A percentile compares a stretch with the other conserved stretches of the same genome.
Conservation (phyloP, 2,329 filamentous ascomycete species). For the Hirsutella rhossiliensis region DNA sequence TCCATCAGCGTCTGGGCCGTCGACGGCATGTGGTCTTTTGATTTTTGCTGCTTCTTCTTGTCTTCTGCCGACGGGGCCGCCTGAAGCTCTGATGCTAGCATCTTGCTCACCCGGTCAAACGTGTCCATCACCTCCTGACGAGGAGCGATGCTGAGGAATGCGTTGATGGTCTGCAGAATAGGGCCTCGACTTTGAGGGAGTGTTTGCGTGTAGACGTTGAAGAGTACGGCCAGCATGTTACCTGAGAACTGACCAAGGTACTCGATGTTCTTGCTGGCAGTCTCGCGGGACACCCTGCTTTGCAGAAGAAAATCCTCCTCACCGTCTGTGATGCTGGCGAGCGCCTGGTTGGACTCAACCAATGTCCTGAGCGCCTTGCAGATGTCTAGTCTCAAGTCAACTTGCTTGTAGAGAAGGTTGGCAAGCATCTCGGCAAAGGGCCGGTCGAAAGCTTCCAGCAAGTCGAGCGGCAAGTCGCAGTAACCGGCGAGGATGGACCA, state of each 20-base stretch:
- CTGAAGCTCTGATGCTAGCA: conserved; percentile 63
- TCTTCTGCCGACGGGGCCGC: conserved; percentile 38
- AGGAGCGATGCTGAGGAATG: conserved; percentile 81
- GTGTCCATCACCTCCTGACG: conserved; percentile 70
- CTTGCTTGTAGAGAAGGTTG: conserved; percentile 85
- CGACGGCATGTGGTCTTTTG: conserved; percentile 69
- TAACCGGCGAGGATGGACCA: conserved; percentile 93
- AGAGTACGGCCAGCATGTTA: conserved; percentile 90
- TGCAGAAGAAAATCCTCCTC: conserved; percentile 67
- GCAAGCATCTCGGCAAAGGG: conserved; percentile 80
- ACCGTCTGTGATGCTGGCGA: conserved; percentile 54
- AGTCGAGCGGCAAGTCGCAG: conserved; percentile 80
- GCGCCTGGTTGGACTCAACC: conserved; percentile 82
- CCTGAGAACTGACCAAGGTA: conserved; percentile 69
- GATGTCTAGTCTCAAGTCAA: conserved; percentile 74
- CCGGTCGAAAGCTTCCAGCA: conserved; percentile 69
- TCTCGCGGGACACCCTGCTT: conserved; percentile 61
- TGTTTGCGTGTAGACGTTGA: conserved; percentile 97
- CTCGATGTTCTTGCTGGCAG: conserved; percentile 69
- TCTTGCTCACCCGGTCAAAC: conserved; percentile 73
- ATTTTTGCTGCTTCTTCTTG: conserved; percentile 50
- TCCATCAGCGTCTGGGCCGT: conserved; percentile 95
- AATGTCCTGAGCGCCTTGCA: conserved; percentile 78
- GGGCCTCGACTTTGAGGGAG: conserved; percentile 83
- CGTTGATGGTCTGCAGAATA: conserved; percentile 89